Percentiles rank a stretch among this genome's conserved stretches.
Conservation (phyloP, 257 asterid genomes). For the Solanum tarijense region DNA sequence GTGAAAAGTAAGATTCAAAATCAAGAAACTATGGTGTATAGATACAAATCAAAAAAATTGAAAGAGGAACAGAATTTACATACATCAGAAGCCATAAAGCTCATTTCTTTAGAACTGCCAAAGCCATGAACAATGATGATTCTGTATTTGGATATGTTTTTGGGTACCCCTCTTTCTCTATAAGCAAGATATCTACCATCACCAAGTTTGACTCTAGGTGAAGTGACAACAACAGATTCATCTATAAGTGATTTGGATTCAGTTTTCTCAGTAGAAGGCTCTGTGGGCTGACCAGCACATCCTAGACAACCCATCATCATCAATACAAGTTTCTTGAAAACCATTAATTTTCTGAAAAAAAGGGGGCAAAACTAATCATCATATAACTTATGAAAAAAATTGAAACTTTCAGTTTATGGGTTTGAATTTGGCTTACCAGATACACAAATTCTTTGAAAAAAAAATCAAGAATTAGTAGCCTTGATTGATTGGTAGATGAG, state of each 20-base stretch:
- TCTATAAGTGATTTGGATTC: constrained; percentile 24
- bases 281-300: constrained; percentile 43
- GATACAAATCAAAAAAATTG: not conserved
- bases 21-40: not conserved
- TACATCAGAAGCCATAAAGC: constrained; percentile 74
- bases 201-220: constrained; percentile 46
- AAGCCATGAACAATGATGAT: constrained; percentile 80
- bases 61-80: not conserved
- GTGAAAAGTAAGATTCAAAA: not conserved
- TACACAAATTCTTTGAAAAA: not conserved
- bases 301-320: constrained; percentile 86
- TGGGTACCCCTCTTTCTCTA: constrained; percentile 75
- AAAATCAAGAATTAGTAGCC: not conserved
- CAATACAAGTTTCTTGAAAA: constrained; percentile 44
- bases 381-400: not conserved
- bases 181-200: constrained; percentile 90
- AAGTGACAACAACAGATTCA: constrained; percentile 4
- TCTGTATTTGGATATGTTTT: constrained; percentile 43
- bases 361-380: not conserved
- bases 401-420: not conserved
- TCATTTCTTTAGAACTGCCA: constrained; percentile 85
- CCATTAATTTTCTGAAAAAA: constrained; percentile 37
- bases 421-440: not conserved
- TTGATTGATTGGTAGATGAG: not conserved
- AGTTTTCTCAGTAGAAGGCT: constrained; percentile 19